Base-by-base conservation (phyloP, 257 asterid species). In the Solanum pinnatisectum region DNA sequence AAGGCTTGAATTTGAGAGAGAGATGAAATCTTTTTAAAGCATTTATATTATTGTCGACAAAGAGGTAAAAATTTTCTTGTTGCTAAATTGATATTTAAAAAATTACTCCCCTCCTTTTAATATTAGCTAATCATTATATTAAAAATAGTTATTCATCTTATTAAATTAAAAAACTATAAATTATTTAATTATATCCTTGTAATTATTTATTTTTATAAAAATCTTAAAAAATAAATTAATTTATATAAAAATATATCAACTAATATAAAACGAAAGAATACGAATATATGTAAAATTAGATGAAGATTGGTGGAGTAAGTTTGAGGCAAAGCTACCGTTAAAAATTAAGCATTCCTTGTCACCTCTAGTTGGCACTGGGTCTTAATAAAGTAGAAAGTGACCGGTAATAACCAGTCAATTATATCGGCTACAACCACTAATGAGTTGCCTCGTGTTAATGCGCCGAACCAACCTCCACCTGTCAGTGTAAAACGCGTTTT, bases 351-450 rank as follows among this genome's bases (percentile, higher is more conserved):
- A 44, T 27, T 16, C 27, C 14, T 72, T 83, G 79, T 82, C 59
- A 49, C 11, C 18, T 37, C 83, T 27, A 89, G 88, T 73, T 18
- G 81, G 27, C 12, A 8, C 11, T 14, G 37, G 74, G 37, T 16
- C 20, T 70, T 30, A 36, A 35, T 18, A 72, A 72, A 18, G 89
- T 5, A 8, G 87, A 87, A 33, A 87, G 37, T 23, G 88, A 89
- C 91, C 36, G 92, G 68, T 79, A 87, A 83, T 81, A 23, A 79
- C 88, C 90, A 56, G 92, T 91, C 87, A 79, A 81, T 49, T 27
- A 27, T 10, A 87, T 74, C 59, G 56, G 2, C 52, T 10, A 0
- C 23, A 79, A 1, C 92, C 92, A 92, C 1, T 87, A 2, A 2
- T 0, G 0, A 6, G 3, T 18, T 1, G 76, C 88, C 93, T 88